Conservation (phyloP, 192 early-diverging fungal species). For the Backusella liffmaniae region DNA sequence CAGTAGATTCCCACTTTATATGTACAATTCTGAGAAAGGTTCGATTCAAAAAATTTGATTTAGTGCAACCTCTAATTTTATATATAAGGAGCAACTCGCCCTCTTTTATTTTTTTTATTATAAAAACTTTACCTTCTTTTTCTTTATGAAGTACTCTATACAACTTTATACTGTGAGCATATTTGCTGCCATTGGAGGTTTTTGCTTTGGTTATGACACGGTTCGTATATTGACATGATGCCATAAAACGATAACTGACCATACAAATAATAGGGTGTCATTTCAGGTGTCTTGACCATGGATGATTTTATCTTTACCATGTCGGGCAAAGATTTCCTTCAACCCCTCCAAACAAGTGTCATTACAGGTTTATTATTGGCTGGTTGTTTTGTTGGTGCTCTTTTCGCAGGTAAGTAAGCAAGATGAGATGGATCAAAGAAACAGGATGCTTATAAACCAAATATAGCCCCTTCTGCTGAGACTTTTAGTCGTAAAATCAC, state of each 20-base stretch:
- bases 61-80: background rate
- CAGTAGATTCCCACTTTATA: background rate
- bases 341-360: slow-evolving; percentile 16
- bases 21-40: background rate
- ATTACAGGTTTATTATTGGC: slow-evolving; percentile 65
- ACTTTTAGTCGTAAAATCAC: slow-evolving; percentile 60
- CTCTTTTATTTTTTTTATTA: background rate
- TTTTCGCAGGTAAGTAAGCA: slow-evolving; percentile 49
- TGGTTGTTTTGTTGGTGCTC: slow-evolving; percentile 73
- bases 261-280: slow-evolving; percentile 42
- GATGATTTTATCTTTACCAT: slow-evolving; percentile 36
- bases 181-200: slow-evolving; percentile 58
- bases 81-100: background rate
- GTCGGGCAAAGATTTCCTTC: slow-evolving; percentile 15
- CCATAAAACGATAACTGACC: no score
- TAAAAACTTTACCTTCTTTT: background rate
- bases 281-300: slow-evolving; percentile 67
- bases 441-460: no score
- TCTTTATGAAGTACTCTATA: background rate
- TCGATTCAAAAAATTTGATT: background rate
- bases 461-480: slow-evolving; percentile 19
- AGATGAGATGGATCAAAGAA: background rate
- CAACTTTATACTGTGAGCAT: slow-evolving; percentile 26
- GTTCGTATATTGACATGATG: no score
- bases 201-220: slow-evolving; percentile 72